These are phyloP conservation scores for Aspergillus pseudonomiae DNA, from an alignment of 2,329 filamentous ascomycete genomes.

Conservation along the genomic window DNA sequence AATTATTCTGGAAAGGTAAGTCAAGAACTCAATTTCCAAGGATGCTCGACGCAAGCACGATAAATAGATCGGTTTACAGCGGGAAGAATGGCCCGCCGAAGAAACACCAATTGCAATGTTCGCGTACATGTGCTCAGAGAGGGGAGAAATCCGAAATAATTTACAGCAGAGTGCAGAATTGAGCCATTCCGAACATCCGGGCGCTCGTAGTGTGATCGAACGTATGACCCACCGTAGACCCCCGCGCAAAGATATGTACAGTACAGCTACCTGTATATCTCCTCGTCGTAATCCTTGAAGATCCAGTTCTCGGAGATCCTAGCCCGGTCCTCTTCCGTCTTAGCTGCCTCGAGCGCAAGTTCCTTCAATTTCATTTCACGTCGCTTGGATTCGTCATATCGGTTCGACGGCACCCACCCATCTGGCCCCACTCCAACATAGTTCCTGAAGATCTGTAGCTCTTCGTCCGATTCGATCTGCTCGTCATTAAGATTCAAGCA, in stretches of 20 bases:
- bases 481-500: background rate
- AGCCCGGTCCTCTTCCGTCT: conserved; percentile 17
- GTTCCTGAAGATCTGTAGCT: background rate
- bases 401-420: conserved; percentile 19
- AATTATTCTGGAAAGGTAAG: too few species aligned
- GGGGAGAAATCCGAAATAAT: too few species aligned
- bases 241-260: background rate
- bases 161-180: too few species aligned
- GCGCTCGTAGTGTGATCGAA: too few species aligned
- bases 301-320: conserved; percentile 20
- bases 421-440: conserved; percentile 16
- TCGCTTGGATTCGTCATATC: conserved; percentile 15
- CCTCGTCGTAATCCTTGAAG: conserved; percentile 21
- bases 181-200: too few species aligned
- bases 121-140: too few species aligned
- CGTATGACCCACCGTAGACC: too few species aligned
- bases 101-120: too few species aligned
- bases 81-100: too few species aligned
- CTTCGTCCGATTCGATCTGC: conserved; percentile 2
- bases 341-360: conserved; percentile 17
- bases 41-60: too few species aligned
- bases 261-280: conserved; percentile 7
- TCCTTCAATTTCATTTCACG: conserved; percentile 16
- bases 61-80: too few species aligned
- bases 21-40: too few species aligned